Evolutionary conservation across 768 basidiomycete species (phyloP), one percentile per base, ranked within the genome.

Genomic region (Lactarius vividus): DNA sequence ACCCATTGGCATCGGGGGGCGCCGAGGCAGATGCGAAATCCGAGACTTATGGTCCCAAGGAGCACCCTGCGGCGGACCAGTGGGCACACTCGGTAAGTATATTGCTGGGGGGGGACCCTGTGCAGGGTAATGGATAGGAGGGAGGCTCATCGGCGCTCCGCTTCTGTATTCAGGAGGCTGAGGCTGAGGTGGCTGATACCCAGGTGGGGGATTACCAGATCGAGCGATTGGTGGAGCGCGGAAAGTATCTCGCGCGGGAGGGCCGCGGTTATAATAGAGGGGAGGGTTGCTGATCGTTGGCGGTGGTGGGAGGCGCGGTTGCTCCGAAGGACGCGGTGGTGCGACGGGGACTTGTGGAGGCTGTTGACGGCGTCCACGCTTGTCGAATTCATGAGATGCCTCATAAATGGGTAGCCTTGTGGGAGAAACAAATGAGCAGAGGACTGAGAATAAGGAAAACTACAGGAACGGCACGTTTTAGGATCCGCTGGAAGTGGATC

Each of bases 401-500:
- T 93, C 91, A 69, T 93, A 93, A 8, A 80, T 78, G 4, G 90
- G 90, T 31, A 92, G 79, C 56, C 91, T 92, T 64, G 0, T 63
- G 20, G 4, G 20, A 44, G 16, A 15, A 33, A 10, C n/a, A 37
- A 16, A 60, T 61, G 39, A 74, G 42, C 46, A 59, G 3, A 31
- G 46, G 7, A 53, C 63, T 20, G 10, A 42, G 5, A 52, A 31
- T 33, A 54, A 4, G n/a, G 23, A 26, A n/a, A 57, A 37, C 2
- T 0, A 33, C 40, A 62, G 46, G 53, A 33, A 65, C 78, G 85
- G 64, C 72, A 91, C 91, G 84, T 84, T 75, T 88, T 90, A 1
- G 91, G 91, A 77, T 92, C 90, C 26, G 91, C 91, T 40, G 95
- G 92, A 42, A 94, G 72, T 0, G 96, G 96, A 69, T 92, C 88